Percentiles rank a stretch among this genome's conserved stretches.
phyloP scores from a whole-genome alignment of 2,329 filamentous ascomycete genomes.

The Fusarium verrucosum region DNA sequence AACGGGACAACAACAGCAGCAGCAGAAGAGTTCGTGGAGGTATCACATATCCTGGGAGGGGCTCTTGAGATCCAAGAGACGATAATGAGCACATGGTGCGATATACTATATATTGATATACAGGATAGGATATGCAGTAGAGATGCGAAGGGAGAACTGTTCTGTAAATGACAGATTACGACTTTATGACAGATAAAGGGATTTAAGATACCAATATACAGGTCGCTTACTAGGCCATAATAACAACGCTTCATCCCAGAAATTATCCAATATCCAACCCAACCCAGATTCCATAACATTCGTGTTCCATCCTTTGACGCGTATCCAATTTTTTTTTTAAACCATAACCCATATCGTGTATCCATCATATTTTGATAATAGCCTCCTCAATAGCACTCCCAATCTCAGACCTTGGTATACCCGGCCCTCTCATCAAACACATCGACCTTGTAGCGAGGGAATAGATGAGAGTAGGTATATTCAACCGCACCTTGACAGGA shows the following conservation, averaged over 20 bases:
- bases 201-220: constrained; percentile 37
- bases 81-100: constrained; percentile 3
- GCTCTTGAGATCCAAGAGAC: constrained; percentile 40
- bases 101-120: not conserved
- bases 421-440: constrained; percentile 41
- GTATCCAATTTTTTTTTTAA: not conserved
- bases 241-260: constrained; percentile 15
- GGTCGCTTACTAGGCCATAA: constrained; percentile 21
- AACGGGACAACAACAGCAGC: constrained; percentile 6
- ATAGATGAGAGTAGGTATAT: constrained; percentile 25
- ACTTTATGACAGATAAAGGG: constrained; percentile 36
- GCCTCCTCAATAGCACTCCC: constrained; percentile 42
- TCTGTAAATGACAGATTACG: constrained; percentile 33
- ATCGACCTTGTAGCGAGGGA: constrained; percentile 32
- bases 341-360: not conserved
- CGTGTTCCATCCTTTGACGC: not conserved
- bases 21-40: constrained; percentile 19
- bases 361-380: constrained; percentile 19
- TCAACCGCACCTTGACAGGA: constrained; percentile 31
- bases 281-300: not conserved
- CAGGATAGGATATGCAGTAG: not conserved
- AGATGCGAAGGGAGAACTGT: not conserved
- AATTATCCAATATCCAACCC: not conserved
- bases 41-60: constrained; percentile 41
- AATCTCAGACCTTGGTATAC: constrained; percentile 40